Conservation (phyloP, 1,139 yeast species). For the Scheffersomyces stambukii region DNA sequence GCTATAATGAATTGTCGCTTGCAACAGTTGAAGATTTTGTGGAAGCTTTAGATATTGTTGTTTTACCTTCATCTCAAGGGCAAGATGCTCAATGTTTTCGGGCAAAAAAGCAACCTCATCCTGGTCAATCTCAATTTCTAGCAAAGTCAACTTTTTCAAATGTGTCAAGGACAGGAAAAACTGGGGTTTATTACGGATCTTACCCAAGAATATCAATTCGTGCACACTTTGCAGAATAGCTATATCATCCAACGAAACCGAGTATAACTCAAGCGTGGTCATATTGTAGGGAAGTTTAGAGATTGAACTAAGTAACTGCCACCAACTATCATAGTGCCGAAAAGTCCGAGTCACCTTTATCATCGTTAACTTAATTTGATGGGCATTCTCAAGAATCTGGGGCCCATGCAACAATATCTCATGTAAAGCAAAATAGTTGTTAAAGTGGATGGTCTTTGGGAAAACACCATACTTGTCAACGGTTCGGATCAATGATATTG, state of each 20-base stretch:
- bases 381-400: conserved; percentile 2
- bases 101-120: conserved; percentile 3
- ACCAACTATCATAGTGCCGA: conserved; percentile 3
- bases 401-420: conserved; percentile 2
- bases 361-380: conserved; percentile 1
- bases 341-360: no score
- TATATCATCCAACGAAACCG: conserved; percentile 3
- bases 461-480: conserved; percentile 1
- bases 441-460: conserved; percentile 2
- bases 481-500: conserved; percentile 2
- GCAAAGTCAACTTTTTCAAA: conserved; percentile 3
- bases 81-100: conserved; percentile 3
- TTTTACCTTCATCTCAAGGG: no score
- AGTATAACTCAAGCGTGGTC: conserved; percentile 2
- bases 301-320: conserved; percentile 2
- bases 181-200: conserved; percentile 1
- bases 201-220: conserved; percentile 4
- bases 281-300: conserved; percentile 4
- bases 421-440: conserved; percentile 1
- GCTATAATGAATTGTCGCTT: no score
- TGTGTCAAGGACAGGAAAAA: conserved; percentile 2
- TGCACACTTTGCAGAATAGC: conserved; percentile 1
- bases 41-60: no score
- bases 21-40: no score
- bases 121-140: conserved; percentile 2